These are phyloP conservation scores for Starmera quercuum DNA, from an alignment of 805 yeast species.

Conservation along the genomic window DNA sequence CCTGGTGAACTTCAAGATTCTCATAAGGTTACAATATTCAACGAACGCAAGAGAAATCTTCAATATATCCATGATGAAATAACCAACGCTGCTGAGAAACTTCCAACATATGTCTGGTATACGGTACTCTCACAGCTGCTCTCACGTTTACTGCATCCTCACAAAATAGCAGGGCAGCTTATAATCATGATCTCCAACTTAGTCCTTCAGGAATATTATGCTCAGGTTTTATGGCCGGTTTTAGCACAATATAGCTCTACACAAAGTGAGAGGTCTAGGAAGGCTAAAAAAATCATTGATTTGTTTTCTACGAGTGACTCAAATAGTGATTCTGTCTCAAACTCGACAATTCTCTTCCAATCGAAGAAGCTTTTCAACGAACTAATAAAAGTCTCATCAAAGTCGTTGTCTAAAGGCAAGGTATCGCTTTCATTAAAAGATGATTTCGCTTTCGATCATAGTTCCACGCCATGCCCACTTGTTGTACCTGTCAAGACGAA, in stretches of 20 bases:
- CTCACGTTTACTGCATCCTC: slow-evolving; percentile 67
- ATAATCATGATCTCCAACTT: slow-evolving; percentile 50
- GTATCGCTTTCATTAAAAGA: slow-evolving; percentile 20
- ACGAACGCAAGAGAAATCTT: slow-evolving; percentile 29
- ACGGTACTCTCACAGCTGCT: slow-evolving; percentile 79
- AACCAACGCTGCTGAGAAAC: slow-evolving; percentile 30
- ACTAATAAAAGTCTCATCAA: slow-evolving; percentile 20
- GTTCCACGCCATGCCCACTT: slow-evolving; percentile 37
- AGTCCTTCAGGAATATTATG: slow-evolving; percentile 62
- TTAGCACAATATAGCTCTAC: slow-evolving; percentile 62
- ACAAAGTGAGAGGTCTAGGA: slow-evolving; percentile 33
- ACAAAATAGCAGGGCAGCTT: slow-evolving; percentile 44
- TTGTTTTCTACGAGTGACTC: slow-evolving; percentile 18
- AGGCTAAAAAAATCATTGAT: slow-evolving; percentile 38
- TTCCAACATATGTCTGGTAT: slow-evolving; percentile 65
- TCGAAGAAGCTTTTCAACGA: slow-evolving; percentile 21
- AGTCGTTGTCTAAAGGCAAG: slow-evolving; percentile 8
- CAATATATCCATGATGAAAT: slow-evolving; percentile 43
- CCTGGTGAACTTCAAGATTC: slow-evolving; percentile 12
- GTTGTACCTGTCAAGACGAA: slow-evolving; percentile 73
- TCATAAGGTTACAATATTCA: slow-evolving; percentile 4
- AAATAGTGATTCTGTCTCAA: slow-evolving; percentile 1
- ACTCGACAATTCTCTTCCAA: slow-evolving; percentile 6
- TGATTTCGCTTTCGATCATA: slow-evolving; percentile 36
- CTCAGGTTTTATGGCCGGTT: slow-evolving; percentile 80